phyloP scores from a whole-genome alignment of 2,329 filamentous ascomycete genomes.

The Alternaria sp. region DNA sequence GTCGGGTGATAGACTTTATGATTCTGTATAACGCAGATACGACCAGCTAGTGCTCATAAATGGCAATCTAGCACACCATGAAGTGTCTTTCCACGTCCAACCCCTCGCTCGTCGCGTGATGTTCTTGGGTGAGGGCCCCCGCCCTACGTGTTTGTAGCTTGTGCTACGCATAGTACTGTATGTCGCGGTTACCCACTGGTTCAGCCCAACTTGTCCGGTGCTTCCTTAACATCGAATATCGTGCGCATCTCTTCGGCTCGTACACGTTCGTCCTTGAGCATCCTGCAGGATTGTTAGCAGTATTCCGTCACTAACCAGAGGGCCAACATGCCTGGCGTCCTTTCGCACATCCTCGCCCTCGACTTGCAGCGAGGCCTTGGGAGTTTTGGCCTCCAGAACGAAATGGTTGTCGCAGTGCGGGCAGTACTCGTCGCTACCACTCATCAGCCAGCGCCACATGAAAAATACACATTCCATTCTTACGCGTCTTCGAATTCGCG shows the following conservation, averaged over 20 bases:
- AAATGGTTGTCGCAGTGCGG: slow-evolving; percentile 99
- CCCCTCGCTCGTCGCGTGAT: slow-evolving; percentile 20
- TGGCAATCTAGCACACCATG: slow-evolving; percentile 31
- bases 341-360: slow-evolving; percentile 90
- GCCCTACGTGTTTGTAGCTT: neutral
- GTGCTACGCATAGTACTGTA: neutral
- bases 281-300: slow-evolving; percentile 55
- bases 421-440: slow-evolving; percentile 86
- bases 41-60: slow-evolving; percentile 34
- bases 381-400: slow-evolving; percentile 84
- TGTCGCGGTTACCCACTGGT: neutral
- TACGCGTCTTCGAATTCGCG: slow-evolving; percentile 83
- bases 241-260: slow-evolving; percentile 65
- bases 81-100: neutral
- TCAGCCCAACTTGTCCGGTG: slow-evolving; percentile 78
- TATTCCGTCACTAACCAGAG: neutral
- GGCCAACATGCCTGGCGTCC: slow-evolving; percentile 66
- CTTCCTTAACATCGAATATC: slow-evolving; percentile 78
- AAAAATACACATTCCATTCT: neutral
- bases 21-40: slow-evolving; percentile 38
- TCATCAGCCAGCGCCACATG: slow-evolving; percentile 10
- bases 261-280: slow-evolving; percentile 90
- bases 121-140: neutral
- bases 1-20: slow-evolving; percentile 39
- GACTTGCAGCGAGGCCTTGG: slow-evolving; percentile 81